Evolutionary conservation across 805 yeast species (phyloP).

Genomic region (Starmerella powellii): DNA sequence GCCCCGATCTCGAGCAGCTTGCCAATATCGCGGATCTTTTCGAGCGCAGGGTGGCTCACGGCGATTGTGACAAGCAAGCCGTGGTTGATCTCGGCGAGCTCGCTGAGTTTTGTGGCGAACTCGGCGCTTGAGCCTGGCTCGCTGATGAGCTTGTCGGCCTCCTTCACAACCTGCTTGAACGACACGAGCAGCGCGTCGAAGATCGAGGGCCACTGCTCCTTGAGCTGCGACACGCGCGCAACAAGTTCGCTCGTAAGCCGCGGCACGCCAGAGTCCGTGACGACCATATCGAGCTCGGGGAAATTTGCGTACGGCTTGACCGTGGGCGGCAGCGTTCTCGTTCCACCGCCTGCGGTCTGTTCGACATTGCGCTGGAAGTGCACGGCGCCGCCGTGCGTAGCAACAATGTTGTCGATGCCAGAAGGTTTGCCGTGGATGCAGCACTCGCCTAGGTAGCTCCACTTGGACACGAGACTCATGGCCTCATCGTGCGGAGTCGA

Average conservation of each 20-base stretch:
- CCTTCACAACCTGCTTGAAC: slow-evolving; percentile 59
- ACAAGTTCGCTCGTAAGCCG: slow-evolving; percentile 78
- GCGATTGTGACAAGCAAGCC: slow-evolving; percentile 76
- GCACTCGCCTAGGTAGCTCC: slow-evolving; percentile 90
- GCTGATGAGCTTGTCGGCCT: slow-evolving; percentile 58
- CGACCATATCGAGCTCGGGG: slow-evolving; percentile 59
- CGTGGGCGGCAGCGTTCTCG: slow-evolving; percentile 31
- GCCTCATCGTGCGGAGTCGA: slow-evolving; percentile 21
- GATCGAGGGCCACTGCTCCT: slow-evolving; percentile 42
- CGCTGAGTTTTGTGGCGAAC: slow-evolving; percentile 21
- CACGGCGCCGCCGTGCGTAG: slow-evolving; percentile 93
- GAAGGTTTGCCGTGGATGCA: slow-evolving; percentile 95
- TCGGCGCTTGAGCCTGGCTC: slow-evolving; percentile 32
- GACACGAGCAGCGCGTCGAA: slow-evolving; percentile 53
- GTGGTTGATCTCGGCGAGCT: slow-evolving; percentile 70
- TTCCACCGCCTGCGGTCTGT: slow-evolving; percentile 1
- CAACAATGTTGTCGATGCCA: slow-evolving; percentile 93
- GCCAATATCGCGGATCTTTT: slow-evolving; percentile 53
- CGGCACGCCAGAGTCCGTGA: slow-evolving; percentile 80
- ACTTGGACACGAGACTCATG: slow-evolving; percentile 48
- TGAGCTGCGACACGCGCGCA: slow-evolving; percentile 52
- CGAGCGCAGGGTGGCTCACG: slow-evolving; percentile 88
- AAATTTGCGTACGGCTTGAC: slow-evolving; percentile 57
- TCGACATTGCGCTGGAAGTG: slow-evolving; percentile 55
- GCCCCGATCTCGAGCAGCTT: slow-evolving; percentile 60